phyloP scores from a whole-genome alignment of 1,284 basidiomycete genomes.

The Sanghuangporus weigelae region DNA sequence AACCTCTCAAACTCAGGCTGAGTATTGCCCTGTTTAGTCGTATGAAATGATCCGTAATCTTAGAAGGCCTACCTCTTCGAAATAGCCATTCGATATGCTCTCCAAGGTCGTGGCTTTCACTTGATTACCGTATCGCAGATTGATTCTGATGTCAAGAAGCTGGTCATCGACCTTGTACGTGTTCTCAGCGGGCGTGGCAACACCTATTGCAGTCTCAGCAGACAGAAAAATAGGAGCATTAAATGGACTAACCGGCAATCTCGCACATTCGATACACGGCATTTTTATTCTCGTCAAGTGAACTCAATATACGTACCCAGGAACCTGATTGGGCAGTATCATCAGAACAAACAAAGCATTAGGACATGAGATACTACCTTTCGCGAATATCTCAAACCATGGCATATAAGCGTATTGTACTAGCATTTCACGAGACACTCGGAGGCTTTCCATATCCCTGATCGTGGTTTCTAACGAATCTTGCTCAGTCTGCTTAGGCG shows the following conservation, averaged over 20 bases:
- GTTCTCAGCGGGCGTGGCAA: slow-evolving; percentile 48
- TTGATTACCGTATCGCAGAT: slow-evolving; percentile 68
- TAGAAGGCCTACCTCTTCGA: slow-evolving; percentile 46
- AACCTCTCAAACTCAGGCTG: slow-evolving; percentile 77
- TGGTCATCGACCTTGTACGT: slow-evolving; percentile 74
- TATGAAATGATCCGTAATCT: slow-evolving; percentile 1
- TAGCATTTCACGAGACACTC: slow-evolving; percentile 59
- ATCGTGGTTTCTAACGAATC: slow-evolving; percentile 51
- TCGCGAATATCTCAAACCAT: slow-evolving; percentile 75
- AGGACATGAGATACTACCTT: slow-evolving; percentile 42
- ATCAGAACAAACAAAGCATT: slow-evolving; percentile 24
- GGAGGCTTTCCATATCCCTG: slow-evolving; percentile 51
- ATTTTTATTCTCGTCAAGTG: slow-evolving; percentile 35
- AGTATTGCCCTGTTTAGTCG: slow-evolving; percentile 1
- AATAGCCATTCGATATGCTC: slow-evolving; percentile 70
- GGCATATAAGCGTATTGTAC: slow-evolving; percentile 63
- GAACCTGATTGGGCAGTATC: slow-evolving; percentile 43
- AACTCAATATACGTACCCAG: slow-evolving; percentile 75
- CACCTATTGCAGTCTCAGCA: slow-evolving; percentile 30
- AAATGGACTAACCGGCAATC: slow-evolving; percentile 53
- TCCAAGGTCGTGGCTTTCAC: slow-evolving; percentile 64
- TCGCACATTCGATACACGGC: slow-evolving; percentile 83
- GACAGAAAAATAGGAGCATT: slow-evolving; percentile 17
- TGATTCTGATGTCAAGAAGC: slow-evolving; percentile 55
- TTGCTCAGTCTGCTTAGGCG: slow-evolving; percentile 40